Base-by-base conservation (phyloP, 495 filamentous ascomycete genomes). In the Lophiotrema nucula region DNA sequence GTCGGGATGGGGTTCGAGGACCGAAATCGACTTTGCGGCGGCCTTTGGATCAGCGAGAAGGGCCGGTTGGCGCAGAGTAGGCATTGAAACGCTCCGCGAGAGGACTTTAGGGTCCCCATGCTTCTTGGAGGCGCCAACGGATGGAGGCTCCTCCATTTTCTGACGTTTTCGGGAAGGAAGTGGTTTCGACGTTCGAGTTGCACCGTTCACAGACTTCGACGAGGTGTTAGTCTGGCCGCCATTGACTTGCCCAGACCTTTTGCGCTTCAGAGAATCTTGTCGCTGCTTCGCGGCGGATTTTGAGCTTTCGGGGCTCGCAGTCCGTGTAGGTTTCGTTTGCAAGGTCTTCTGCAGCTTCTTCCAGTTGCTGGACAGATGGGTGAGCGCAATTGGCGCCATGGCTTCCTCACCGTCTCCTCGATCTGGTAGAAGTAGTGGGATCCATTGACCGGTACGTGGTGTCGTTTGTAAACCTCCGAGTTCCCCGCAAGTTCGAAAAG, bases 41-140 rank as follows among this genome's bases (percentile, higher is more conserved):
- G 25, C 26, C 38, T 62, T 55, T 16, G 25, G 33, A 23, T 38
- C 22, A 48, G 47, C 11, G 22, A 53, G 46, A 37, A 55, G 24
- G 27, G 42, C 22, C 16, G 51, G 19, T 15, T 52, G 42, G 10
- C 41, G 27, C 28, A 62, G 42, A 39, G 19, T 47, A 4, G 59
- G 61, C 55, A 39, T 72, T 69, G 42, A 76, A 16, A 28, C 37
- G 56, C 55, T 49, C 47, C 13, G 67, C 60, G 49, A 68, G 66
- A 25, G 68, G 55, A 58, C 86, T 1, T 84, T 76, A 38, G 89
- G 79, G 61, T 83, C 81, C 58, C 88, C 82, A 47, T 86, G 74
- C 64, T 77, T 72, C 13, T 74, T 73, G 76, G 78, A 81, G 38
- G 73, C 55, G 16, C 73, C 72, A 21, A 79, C 56, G 3, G 68